Percentiles rank a stretch among this genome's conserved stretches.
phyloP scores from a whole-genome alignment of 2,329 filamentous ascomycete genomes.

The Dothideomycetidae sp. region DNA sequence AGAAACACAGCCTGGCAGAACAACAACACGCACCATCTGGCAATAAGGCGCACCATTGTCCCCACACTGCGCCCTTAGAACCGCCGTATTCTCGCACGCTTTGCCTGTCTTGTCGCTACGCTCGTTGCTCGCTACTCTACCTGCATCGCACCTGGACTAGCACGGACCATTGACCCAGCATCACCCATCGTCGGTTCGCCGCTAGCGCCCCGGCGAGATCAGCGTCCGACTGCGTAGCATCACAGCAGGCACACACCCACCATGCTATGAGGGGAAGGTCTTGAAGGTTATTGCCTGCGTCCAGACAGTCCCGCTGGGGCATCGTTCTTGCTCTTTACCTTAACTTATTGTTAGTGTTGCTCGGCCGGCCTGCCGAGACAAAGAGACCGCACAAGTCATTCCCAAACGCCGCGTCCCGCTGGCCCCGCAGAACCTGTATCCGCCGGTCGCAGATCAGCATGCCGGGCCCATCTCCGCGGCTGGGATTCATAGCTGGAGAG shows the following conservation, averaged over 20 bases:
- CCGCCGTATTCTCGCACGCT: background rate
- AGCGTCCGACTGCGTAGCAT: too few species aligned
- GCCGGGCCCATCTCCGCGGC: background rate
- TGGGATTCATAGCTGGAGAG: background rate
- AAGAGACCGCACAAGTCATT: too few species aligned
- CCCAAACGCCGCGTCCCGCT: background rate
- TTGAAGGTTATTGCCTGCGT: background rate
- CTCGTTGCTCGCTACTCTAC: background rate
- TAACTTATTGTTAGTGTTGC: too few species aligned
- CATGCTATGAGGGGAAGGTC: background rate
- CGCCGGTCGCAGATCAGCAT: background rate
- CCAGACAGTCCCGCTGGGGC: too few species aligned
- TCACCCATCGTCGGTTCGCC: background rate
- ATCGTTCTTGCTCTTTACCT: too few species aligned
- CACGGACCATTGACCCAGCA: background rate
- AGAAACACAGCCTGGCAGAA: too few species aligned
- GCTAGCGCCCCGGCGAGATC: background rate
- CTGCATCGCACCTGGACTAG: background rate
- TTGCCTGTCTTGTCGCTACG: background rate
- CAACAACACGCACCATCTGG: background rate
- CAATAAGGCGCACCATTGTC: background rate
- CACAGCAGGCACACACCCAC: too few species aligned
- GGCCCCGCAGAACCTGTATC: background rate
- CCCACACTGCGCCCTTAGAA: background rate
- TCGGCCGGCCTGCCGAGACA: too few species aligned